These are phyloP conservation scores for Carex pumila DNA, from an alignment of 176 grass and related monocot species.

Conservation along the genomic window DNA sequence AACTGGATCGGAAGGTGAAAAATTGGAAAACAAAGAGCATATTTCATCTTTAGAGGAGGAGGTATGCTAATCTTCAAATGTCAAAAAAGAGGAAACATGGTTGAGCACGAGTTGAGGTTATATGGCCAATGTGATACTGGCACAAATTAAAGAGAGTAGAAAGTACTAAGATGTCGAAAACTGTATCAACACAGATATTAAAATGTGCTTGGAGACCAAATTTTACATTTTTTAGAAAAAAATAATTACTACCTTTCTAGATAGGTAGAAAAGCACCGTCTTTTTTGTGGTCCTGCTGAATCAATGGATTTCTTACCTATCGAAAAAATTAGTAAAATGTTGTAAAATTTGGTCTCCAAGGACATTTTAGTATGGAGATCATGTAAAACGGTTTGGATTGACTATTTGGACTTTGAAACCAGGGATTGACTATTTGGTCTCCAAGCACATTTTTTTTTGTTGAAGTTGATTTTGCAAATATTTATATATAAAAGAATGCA, in stretches of 20 bases:
- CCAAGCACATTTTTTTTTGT: not conserved
- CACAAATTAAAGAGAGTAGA: not conserved
- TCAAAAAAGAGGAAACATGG: not conserved
- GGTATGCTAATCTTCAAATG: slow-evolving; percentile 30
- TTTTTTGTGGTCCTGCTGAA: too few species aligned
- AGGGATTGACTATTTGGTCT: too few species aligned
- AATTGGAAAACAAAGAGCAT: slow-evolving; percentile 7
- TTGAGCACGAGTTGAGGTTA: not conserved
- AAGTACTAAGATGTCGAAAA: not conserved
- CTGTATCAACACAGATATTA: not conserved
- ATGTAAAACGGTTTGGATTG: too few species aligned
- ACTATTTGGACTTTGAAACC: too few species aligned
- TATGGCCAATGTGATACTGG: not conserved
- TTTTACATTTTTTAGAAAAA: too few species aligned
- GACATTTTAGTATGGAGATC: too few species aligned
- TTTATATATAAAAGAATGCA: not conserved
- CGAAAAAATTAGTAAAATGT: too few species aligned
- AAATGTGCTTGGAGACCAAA: too few species aligned
- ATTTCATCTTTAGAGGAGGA: slow-evolving; percentile 66
- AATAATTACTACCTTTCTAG: too few species aligned
- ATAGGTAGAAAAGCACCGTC: too few species aligned
- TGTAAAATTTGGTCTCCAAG: too few species aligned
- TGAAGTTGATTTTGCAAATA: not conserved
- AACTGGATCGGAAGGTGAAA: not conserved
- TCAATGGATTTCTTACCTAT: too few species aligned